Evolutionary conservation across 2,329 filamentous ascomycete genomes (phyloP).

Genomic region (Fusarium fujikuroi): DNA sequence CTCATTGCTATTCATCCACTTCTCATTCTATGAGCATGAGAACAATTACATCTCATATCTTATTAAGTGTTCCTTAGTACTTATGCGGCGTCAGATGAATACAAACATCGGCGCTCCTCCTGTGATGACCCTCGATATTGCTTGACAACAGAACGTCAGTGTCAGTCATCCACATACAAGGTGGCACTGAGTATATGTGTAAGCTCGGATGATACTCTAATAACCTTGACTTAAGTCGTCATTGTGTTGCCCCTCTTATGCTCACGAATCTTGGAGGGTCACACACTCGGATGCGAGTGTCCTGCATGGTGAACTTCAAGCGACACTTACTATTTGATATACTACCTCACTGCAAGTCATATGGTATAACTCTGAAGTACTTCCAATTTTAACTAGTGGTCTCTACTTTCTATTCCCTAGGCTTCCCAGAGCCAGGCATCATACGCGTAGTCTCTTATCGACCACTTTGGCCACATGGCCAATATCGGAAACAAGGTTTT

Average conservation of each 20-base stretch:
- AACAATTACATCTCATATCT: no score
- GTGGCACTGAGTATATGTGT: background rate
- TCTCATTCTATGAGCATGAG: background rate
- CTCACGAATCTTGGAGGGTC: background rate
- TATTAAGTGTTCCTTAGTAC: background rate
- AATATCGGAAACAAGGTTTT: background rate
- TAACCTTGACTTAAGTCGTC: background rate
- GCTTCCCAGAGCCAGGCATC: background rate
- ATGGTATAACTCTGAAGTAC: no score
- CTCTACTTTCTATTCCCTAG: no score
- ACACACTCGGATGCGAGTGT: background rate
- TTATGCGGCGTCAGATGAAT: background rate
- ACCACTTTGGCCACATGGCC: background rate
- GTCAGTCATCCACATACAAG: no score
- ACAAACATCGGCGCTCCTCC: background rate
- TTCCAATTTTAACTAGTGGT: no score
- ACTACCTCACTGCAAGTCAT: background rate
- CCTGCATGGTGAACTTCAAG: background rate
- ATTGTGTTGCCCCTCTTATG: background rate
- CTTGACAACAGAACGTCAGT: background rate
- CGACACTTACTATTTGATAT: background rate
- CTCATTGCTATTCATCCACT: background rate
- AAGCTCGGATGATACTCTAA: background rate
- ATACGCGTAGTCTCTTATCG: background rate
- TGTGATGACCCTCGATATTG: background rate